Percentiles rank a stretch among this genome's conserved stretches.
These are phyloP conservation scores for Coemansia sp. DNA, from an alignment of 192 early-diverging fungal genomes.

Conservation along the genomic window DNA sequence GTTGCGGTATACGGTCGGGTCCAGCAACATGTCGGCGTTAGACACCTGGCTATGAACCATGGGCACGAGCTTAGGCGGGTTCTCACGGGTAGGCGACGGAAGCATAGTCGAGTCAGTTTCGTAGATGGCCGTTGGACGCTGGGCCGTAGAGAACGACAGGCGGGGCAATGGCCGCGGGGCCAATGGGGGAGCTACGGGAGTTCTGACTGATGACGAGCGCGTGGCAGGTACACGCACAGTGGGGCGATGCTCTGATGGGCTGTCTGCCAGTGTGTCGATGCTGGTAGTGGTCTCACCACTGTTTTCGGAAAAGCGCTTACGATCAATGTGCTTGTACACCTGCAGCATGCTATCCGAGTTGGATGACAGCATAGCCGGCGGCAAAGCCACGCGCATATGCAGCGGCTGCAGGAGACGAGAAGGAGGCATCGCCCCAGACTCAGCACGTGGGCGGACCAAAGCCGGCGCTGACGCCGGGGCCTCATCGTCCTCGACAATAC, in stretches of 20 bases:
- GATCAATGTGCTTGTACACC: slow-evolving; percentile 11
- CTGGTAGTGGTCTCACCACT: slow-evolving; percentile 50
- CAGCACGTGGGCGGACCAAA: background rate
- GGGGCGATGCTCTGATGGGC: background rate
- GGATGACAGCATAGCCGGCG: slow-evolving; percentile 5
- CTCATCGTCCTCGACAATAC: slow-evolving; percentile 53
- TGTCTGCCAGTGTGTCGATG: slow-evolving; percentile 17
- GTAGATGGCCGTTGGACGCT: slow-evolving; percentile 30
- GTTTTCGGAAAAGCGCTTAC: slow-evolving; percentile 56
- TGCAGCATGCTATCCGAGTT: slow-evolving; percentile 15
- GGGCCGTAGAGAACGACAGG: slow-evolving; percentile 20
- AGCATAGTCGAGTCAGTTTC: slow-evolving; percentile 16
- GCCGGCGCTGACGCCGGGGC: slow-evolving; percentile 10
- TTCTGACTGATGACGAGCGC: slow-evolving; percentile 7
- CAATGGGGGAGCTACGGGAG: background rate
- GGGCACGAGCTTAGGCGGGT: slow-evolving; percentile 30
- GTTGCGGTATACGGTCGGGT: slow-evolving; percentile 45
- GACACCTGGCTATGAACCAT: slow-evolving; percentile 28
- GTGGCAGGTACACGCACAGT: background rate
- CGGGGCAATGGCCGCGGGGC: slow-evolving; percentile 16
- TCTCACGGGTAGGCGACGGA: slow-evolving; percentile 32
- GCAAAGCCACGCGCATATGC: background rate
- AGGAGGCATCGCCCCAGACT: background rate
- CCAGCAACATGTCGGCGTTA: slow-evolving; percentile 20
- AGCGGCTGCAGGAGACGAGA: background rate